Conservation (phyloP, 306 rosid species). For the Mimosa bimucronata region DNA sequence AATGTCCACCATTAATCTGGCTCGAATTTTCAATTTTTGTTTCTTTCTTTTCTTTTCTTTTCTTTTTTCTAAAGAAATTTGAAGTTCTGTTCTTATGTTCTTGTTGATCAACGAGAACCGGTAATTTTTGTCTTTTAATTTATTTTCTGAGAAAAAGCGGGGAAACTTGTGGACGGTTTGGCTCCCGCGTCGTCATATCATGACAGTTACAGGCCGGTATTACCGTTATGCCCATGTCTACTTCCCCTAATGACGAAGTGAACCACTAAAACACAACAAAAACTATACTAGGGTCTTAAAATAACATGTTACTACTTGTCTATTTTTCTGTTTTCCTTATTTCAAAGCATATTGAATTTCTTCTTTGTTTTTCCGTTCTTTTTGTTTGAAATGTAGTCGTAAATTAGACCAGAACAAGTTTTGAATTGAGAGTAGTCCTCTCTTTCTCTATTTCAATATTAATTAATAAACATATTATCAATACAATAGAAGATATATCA, state of each 20-base stretch:
- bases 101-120: background rate
- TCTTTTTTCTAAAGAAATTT: background rate
- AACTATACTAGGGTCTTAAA: background rate
- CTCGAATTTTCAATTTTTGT: constrained; percentile 19
- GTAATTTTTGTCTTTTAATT: background rate
- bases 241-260: background rate
- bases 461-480: background rate
- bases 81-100: background rate
- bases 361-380: background rate
- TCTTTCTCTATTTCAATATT: background rate
- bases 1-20: constrained; percentile 34
- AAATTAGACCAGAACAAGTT: background rate
- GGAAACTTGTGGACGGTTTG: constrained; percentile 41
- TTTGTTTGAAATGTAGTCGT: background rate
- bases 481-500: background rate
- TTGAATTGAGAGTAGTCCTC: background rate
- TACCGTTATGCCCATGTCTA: background rate
- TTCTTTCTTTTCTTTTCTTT: background rate
- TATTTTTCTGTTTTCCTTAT: background rate
- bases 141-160: background rate
- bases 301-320: background rate
- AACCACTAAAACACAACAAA: background rate
- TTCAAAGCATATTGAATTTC: background rate
- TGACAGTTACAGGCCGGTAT: constrained; percentile 19
- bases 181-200: background rate